Conservation (phyloP, 805 yeast genomes). For the Cyberlindnera euphorbiae region DNA sequence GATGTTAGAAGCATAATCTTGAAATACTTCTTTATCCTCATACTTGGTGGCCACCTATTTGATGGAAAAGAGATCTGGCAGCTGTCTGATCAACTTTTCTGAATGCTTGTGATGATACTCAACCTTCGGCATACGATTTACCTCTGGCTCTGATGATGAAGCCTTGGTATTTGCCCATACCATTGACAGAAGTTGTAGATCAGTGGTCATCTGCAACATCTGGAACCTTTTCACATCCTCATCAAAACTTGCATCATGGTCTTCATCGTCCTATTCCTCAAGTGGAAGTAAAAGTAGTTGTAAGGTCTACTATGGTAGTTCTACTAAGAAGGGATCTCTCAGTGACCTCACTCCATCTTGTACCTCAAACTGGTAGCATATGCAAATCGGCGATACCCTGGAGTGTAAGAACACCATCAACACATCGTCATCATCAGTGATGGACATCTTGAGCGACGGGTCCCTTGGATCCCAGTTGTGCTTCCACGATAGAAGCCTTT, state of each 20-base stretch:
- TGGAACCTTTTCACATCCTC: slow-evolving; percentile 3
- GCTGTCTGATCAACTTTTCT: no score
- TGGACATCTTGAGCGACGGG: slow-evolving; percentile 41
- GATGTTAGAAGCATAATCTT: background rate
- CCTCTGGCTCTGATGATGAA: no score
- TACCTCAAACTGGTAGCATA: slow-evolving; percentile 33
- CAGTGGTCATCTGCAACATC: slow-evolving; percentile 9
- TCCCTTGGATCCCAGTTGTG: slow-evolving; percentile 58
- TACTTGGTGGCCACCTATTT: background rate
- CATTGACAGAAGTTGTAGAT: no score
- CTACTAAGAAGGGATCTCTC: slow-evolving; percentile 32
- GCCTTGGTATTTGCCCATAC: no score
- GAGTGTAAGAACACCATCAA: slow-evolving; percentile 27
- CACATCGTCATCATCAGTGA: slow-evolving; percentile 23
- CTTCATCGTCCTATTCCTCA: slow-evolving; percentile 3
- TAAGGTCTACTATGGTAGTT: background rate
- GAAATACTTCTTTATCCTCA: background rate
- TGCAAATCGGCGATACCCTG: slow-evolving; percentile 27
- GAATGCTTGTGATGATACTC: background rate
- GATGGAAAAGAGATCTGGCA: no score
- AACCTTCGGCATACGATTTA: no score
- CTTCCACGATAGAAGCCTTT: slow-evolving; percentile 63
- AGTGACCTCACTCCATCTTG: slow-evolving; percentile 33
- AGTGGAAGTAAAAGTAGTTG: background rate
- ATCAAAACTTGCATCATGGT: no score